A percentile compares a stretch with the other conserved stretches of the same genome.
Evolutionary conservation across 352 stramenopile species (phyloP).

Genomic region (Blastocystis hominis): DNA sequence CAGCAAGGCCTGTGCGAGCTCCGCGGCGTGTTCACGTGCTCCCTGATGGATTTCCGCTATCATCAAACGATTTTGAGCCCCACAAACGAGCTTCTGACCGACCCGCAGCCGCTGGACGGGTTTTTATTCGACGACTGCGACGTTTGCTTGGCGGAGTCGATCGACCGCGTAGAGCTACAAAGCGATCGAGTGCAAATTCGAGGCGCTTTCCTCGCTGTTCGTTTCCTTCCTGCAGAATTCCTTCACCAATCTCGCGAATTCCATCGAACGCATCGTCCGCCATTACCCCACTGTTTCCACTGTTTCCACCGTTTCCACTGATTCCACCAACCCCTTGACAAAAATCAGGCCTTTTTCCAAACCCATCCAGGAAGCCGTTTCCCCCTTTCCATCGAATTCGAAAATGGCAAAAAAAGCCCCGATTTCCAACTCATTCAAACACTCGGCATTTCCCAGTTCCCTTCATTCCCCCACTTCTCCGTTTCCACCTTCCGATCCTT

Average conservation of each 20-base stretch:
- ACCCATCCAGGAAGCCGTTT: background rate
- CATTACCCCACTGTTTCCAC: background rate
- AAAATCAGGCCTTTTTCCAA: background rate
- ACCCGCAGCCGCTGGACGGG: background rate
- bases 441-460: background rate
- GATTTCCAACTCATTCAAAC: background rate
- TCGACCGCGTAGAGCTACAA: background rate
- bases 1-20: conserved; percentile 33
- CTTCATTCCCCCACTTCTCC: background rate
- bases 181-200: background rate
- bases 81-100: background rate
- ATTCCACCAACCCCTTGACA: background rate
- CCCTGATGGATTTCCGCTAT: conserved; percentile 28
- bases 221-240: background rate
- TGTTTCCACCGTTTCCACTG: background rate
- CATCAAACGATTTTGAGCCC: background rate
- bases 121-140: conserved; percentile 21
- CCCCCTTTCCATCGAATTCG: too few species aligned
- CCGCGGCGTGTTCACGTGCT: background rate
- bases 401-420: too few species aligned
- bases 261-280: background rate
- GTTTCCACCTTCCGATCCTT: background rate
- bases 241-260: conserved; percentile 15
- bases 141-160: background rate
- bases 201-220: background rate